A percentile compares a stretch with the other conserved stretches of the same genome.
These are phyloP conservation scores for Eutypella sp. DNA, from an alignment of 2,329 filamentous ascomycete species.

Conservation along the genomic window DNA sequence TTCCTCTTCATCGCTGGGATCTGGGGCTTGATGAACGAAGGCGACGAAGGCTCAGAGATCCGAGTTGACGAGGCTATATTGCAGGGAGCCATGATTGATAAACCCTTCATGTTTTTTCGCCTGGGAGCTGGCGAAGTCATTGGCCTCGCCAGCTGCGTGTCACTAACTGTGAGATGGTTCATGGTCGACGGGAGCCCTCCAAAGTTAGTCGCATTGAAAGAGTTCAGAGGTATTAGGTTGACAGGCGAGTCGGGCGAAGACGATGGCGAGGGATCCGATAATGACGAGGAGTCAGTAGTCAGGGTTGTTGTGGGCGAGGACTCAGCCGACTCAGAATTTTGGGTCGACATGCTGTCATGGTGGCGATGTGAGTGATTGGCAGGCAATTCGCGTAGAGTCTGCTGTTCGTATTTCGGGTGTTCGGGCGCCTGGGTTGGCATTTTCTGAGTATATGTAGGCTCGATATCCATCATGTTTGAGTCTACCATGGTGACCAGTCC, in stretches of 20 bases:
- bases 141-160: slow-evolving; percentile 41
- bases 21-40: slow-evolving; percentile 74
- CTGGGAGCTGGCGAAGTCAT: slow-evolving; percentile 66
- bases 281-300: slow-evolving; percentile 83
- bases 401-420: slow-evolving; percentile 32
- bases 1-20: slow-evolving; percentile 68
- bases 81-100: slow-evolving; percentile 68
- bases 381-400: slow-evolving; percentile 36
- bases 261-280: slow-evolving; percentile 85
- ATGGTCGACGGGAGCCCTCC: slow-evolving; percentile 38
- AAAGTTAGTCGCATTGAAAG: slow-evolving; percentile 60
- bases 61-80: slow-evolving; percentile 41
- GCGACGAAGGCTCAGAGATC: slow-evolving; percentile 65
- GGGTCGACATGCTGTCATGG: slow-evolving; percentile 72
- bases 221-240: slow-evolving; percentile 65
- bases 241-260: slow-evolving; percentile 88
- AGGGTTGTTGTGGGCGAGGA: slow-evolving; percentile 93
- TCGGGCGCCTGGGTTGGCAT: slow-evolving; percentile 23
- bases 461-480: slow-evolving; percentile 46
- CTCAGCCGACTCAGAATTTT: slow-evolving; percentile 77
- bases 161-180: slow-evolving; percentile 43
- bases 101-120: slow-evolving; percentile 78
- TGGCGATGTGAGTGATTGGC: slow-evolving; percentile 59
- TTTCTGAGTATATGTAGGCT: slow-evolving; percentile 30
- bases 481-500: slow-evolving; percentile 51